Evolutionary conservation across 805 yeast species (phyloP).

Genomic region (Metschnikowia koreensis): DNA sequence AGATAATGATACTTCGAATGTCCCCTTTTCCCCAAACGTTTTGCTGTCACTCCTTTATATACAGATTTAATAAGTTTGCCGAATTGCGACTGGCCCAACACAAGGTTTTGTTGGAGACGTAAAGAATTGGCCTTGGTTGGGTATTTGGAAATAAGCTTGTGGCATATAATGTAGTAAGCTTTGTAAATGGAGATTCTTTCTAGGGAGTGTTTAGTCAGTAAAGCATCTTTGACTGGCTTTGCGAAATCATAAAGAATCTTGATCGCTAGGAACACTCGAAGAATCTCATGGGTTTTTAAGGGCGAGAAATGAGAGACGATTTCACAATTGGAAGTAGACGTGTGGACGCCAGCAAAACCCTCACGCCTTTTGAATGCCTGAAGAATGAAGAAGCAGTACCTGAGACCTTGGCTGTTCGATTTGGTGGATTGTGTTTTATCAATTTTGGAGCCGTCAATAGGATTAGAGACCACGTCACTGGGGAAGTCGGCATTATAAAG

Average conservation of each 20-base stretch:
- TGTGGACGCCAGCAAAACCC: too few relatives aligned
- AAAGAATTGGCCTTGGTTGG: slow-evolving; percentile 32
- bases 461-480: background rate
- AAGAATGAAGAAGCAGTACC: background rate
- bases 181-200: slow-evolving; percentile 43
- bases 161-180: slow-evolving; percentile 41
- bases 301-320: slow-evolving; percentile 21
- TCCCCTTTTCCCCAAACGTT: slow-evolving; percentile 42
- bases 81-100: slow-evolving; percentile 37
- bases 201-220: background rate
- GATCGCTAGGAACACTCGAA: slow-evolving; percentile 40
- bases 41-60: slow-evolving; percentile 36
- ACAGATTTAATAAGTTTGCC: slow-evolving; percentile 42
- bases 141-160: slow-evolving; percentile 35
- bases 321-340: background rate
- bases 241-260: slow-evolving; percentile 25
- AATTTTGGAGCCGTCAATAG: too few relatives aligned
- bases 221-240: slow-evolving; percentile 15
- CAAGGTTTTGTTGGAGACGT: slow-evolving; percentile 9
- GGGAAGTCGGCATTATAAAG: slow-evolving; percentile 24
- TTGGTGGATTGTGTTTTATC: too few relatives aligned
- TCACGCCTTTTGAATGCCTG: background rate
- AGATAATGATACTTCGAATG: slow-evolving; percentile 43
- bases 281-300: slow-evolving; percentile 40
- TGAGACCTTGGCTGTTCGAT: background rate